Evolutionary conservation across 495 filamentous ascomycete genomes (phyloP).

Genomic region (Hyaloscypha variabilis): DNA sequence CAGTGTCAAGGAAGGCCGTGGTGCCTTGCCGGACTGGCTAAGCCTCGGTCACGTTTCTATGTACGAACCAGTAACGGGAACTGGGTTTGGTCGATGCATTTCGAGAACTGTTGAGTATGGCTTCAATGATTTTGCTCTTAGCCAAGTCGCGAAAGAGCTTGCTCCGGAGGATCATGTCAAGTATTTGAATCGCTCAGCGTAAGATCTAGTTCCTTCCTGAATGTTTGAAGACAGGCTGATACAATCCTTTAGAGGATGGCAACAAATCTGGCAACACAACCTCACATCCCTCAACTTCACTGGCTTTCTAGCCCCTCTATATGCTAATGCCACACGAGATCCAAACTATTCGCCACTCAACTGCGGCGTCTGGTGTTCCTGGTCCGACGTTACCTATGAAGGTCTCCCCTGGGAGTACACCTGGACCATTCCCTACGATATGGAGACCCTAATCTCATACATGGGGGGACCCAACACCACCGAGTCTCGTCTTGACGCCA

Average conservation of each 20-base stretch:
- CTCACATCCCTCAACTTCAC: conserved; percentile 62
- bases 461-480: conserved; percentile 63
- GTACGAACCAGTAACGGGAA: conserved; percentile 5
- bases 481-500: conserved; percentile 58
- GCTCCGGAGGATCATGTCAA: conserved; percentile 56
- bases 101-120: conserved; percentile 75
- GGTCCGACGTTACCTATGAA: conserved; percentile 69
- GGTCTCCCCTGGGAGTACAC: conserved; percentile 69
- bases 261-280: conserved; percentile 59
- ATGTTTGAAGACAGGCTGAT: too few relatives aligned
- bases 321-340: conserved; percentile 59
- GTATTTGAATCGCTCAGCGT: conserved; percentile 65
- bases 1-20: conserved; percentile 62
- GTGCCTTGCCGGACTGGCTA: conserved; percentile 70
- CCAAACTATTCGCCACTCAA: conserved; percentile 41
- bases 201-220: conserved; percentile 52
- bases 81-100: conserved; percentile 69
- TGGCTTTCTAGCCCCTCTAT: conserved; percentile 70
- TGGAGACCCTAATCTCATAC: conserved; percentile 58
- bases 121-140: conserved; percentile 75
- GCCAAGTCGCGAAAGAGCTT: conserved; percentile 58
- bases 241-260: conserved; percentile 41
- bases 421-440: conserved; percentile 69
- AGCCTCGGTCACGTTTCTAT: conserved; percentile 58
- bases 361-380: conserved; percentile 54